These are phyloP conservation scores for Arthroderma uncinatum DNA, from an alignment of 2,329 filamentous ascomycete genomes.

Conservation along the genomic window DNA sequence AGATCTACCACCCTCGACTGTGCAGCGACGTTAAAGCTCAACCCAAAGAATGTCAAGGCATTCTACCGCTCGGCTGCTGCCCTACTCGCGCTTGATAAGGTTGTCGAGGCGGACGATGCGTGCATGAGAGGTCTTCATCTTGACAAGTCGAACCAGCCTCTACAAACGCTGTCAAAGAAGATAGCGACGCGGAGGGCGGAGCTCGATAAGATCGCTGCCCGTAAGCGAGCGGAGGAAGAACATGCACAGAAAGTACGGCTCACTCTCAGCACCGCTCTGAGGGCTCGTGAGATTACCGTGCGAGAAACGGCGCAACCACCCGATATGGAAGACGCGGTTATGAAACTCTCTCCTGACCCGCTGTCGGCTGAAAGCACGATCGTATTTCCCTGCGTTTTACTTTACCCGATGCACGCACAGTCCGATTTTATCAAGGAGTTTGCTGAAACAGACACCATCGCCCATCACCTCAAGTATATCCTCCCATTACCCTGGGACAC, in stretches of 20 bases:
- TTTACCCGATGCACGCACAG: conserved; percentile 75
- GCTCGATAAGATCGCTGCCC: conserved; percentile 45
- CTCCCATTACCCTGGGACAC: conserved; percentile 81
- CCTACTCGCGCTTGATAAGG: conserved; percentile 64
- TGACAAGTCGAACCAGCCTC: conserved; percentile 58
- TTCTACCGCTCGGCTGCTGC: conserved; percentile 76
- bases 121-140: conserved; percentile 61
- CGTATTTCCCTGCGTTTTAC: conserved; percentile 64
- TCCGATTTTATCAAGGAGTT: conserved; percentile 87
- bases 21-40: conserved; percentile 64
- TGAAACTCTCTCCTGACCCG: conserved; percentile 60
- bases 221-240: conserved; percentile 42
- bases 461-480: conserved; percentile 72
- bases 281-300: conserved; percentile 57
- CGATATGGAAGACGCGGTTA: conserved; percentile 72
- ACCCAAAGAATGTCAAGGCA: conserved; percentile 74
- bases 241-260: conserved; percentile 42
- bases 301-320: conserved; percentile 60
- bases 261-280: conserved; percentile 55
- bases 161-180: conserved; percentile 52
- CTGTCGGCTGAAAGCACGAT: conserved; percentile 62
- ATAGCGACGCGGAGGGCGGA: conserved; percentile 49
- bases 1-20: conserved; percentile 78
- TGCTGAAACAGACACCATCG: conserved; percentile 61
- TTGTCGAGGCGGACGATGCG: conserved; percentile 69